Evolutionary conservation across 768 basidiomycete genomes (phyloP).

Genomic region (Lentinula sp.): DNA sequence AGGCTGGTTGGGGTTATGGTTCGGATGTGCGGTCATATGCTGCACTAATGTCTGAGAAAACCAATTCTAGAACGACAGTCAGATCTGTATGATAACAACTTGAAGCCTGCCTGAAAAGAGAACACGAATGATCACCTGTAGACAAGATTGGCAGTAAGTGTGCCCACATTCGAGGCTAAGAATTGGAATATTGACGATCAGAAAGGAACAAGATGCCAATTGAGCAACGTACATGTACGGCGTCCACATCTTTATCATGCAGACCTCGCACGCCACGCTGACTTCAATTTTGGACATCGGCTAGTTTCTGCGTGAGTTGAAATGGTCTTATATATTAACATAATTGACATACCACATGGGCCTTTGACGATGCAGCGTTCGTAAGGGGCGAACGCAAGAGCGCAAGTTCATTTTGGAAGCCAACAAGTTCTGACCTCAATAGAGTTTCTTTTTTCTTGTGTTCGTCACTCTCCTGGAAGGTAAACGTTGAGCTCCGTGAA

Average conservation of each 20-base stretch:
- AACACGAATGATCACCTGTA: constrained; percentile 29
- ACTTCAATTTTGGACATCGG: constrained; percentile 35
- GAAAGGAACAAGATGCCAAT: neutral
- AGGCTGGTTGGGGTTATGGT: constrained; percentile 28
- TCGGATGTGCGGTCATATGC: constrained; percentile 42
- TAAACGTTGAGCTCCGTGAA: neutral
- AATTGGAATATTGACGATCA: neutral
- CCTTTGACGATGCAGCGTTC: neutral
- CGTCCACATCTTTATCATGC: constrained; percentile 55
- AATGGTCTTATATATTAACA: neutral
- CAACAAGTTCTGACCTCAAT: neutral
- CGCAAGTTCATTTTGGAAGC: neutral
- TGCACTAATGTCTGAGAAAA: constrained; percentile 41
- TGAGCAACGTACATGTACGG: constrained; percentile 51
- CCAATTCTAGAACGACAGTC: constrained; percentile 18
- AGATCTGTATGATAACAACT: neutral
- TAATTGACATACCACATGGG: neutral
- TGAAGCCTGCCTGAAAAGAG: neutral
- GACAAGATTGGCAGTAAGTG: constrained; percentile 58
- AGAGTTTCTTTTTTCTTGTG: neutral
- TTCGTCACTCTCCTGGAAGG: neutral
- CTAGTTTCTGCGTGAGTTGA: neutral
- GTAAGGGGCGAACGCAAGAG: neutral
- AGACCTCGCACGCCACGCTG: constrained; percentile 56
- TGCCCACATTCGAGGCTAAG: constrained; percentile 65